These are phyloP conservation scores for Phaffia tasmanica DNA, from an alignment of 768 basidiomycete genomes.

Conservation along the genomic window DNA sequence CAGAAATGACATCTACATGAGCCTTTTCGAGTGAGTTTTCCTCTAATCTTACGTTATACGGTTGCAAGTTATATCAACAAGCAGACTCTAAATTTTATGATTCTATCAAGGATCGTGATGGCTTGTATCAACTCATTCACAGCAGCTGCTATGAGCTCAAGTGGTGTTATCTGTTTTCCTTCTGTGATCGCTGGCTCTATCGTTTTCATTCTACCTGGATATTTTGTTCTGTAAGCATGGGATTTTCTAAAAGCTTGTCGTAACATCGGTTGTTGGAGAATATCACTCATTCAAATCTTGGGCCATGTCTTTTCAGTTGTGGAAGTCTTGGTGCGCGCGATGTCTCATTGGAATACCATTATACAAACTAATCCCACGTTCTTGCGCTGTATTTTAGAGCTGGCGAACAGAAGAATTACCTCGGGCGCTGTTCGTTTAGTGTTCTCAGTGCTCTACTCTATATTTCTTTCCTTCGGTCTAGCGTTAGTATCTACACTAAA, in stretches of 20 bases:
- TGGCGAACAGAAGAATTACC: constrained; percentile 68
- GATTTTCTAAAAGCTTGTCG: too few relatives aligned
- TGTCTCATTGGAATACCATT: too few relatives aligned
- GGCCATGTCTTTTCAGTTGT: constrained; percentile 38
- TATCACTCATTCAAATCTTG: too few relatives aligned
- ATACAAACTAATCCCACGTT: too few relatives aligned
- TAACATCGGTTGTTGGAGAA: too few relatives aligned
- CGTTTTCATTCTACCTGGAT: constrained; percentile 50
- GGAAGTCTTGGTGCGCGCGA: constrained; percentile 46
- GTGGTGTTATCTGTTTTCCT: constrained; percentile 62
- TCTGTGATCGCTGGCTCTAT: constrained; percentile 65
- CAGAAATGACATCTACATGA: constrained; percentile 65
- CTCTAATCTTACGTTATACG: too few relatives aligned
- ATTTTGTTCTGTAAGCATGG: too few relatives aligned
- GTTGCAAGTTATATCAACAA: too few relatives aligned
- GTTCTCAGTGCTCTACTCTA: constrained; percentile 60
- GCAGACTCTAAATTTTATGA: too few relatives aligned
- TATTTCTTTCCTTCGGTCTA: constrained; percentile 59
- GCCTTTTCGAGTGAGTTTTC: constrained; percentile 46
- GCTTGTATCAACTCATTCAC: constrained; percentile 58
- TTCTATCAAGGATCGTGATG: constrained; percentile 45
- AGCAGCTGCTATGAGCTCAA: constrained; percentile 59
- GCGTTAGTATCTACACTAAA: constrained; percentile 34
- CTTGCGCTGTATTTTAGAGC: constrained; percentile 39
- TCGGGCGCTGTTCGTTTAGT: constrained; percentile 73